A percentile compares a stretch with the other conserved stretches of the same genome.
phyloP scores from a whole-genome alignment of 2,329 filamentous ascomycete genomes.

The Hypoxylon sp. region DNA sequence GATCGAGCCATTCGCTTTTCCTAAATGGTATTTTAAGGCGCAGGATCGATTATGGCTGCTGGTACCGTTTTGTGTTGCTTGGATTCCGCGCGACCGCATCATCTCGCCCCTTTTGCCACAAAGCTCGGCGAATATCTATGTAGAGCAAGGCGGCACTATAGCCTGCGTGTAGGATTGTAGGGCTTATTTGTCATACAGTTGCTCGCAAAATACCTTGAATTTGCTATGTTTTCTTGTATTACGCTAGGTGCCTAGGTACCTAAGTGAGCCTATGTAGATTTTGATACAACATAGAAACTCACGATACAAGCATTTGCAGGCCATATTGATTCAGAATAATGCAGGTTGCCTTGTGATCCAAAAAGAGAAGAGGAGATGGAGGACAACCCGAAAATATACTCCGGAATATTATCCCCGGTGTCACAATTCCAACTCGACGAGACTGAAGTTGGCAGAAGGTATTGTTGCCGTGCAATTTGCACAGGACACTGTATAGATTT shows the following conservation, averaged over 20 bases:
- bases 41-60: background rate
- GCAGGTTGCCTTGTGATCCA: background rate
- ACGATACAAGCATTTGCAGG: background rate
- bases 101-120: background rate
- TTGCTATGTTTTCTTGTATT: background rate
- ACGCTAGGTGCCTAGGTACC: background rate
- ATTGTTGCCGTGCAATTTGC: background rate
- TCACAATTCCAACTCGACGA: too few relatives aligned
- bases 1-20: conserved; percentile 6
- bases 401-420: too few relatives aligned
- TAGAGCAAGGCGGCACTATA: too few relatives aligned
- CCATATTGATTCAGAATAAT: background rate
- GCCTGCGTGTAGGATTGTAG: background rate
- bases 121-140: background rate
- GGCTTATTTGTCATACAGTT: background rate
- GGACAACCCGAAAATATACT: background rate
- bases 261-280: conserved; percentile 1
- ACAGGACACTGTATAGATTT: background rate
- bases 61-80: background rate
- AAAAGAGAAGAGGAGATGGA: background rate
- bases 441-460: too few relatives aligned
- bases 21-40: conserved; percentile 6
- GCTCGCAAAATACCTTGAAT: background rate
- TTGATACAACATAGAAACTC: background rate
- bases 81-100: conserved; percentile 2